Base-by-base conservation (phyloP, 805 yeast genomes). In the Yarrowia yakushimensis region DNA sequence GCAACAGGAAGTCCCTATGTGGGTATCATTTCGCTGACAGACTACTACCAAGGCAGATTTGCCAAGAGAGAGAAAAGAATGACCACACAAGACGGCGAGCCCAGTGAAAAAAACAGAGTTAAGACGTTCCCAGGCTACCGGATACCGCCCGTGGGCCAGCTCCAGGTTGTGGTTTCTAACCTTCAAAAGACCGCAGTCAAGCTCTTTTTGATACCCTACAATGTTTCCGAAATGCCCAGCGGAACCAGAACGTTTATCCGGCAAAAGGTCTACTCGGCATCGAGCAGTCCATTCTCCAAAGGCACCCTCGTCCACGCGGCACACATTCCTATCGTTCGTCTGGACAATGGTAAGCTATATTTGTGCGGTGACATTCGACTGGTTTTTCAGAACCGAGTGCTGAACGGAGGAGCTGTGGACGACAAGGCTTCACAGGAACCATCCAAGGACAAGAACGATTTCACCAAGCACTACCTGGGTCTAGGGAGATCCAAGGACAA, bases 91-190 rank as follows among this genome's bases (percentile, higher is more conserved):
- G 50, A 20, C 8, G 37, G 33, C 11, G 31, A 34, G 15, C 36
- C 42, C 22, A 30, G 22, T 17, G 34, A 28, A 10, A 60, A 28
- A 7, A 9, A 39, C 15, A 20, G 20, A 57, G 33, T 30, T n/a
- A 33, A 28, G 25, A 61, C 34, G 57, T 52, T 67, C 37, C 66
- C 66, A 1, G 74, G 76, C 10, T 71, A 71, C 63, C 50, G 71
- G 39, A 67, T 73, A 27, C 76, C 76, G 30, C 63, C 66, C n/a
- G 62, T 66, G 12, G 76, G 76, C 4, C 70, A 70, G 64, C 46
- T 73, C 25, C 77, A 73, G 63, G 65, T 73, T 17, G 69, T 72
- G n/a, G 64, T 73, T 2, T 70, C 73, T 33, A 72, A 73, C 57
- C 63, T 68, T 18, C 68, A 71, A 33, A 66, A 69, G 30, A 73